phyloP scores from a whole-genome alignment of 2,329 filamentous ascomycete genomes.

The Colletotrichum sp. region DNA sequence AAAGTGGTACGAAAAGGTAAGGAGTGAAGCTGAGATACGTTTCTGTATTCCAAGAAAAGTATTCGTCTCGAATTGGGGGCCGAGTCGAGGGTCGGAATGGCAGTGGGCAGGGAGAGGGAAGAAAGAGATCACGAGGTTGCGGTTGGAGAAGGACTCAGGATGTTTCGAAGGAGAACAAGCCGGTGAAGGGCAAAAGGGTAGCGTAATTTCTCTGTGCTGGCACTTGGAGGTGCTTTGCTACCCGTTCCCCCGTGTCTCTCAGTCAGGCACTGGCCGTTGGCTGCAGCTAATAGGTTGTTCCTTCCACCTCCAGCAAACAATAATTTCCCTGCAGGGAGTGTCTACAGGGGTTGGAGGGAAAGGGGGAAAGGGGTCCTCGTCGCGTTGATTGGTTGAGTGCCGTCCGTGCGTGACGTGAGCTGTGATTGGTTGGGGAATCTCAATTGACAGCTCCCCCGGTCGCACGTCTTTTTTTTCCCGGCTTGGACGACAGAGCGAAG shows the following conservation, averaged over 20 bases:
- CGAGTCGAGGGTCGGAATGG: conserved; percentile 25
- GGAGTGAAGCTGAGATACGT: conserved; percentile 27
- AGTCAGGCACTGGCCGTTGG: conserved; percentile 20
- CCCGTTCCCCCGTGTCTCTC: conserved; percentile 14
- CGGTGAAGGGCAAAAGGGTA: conserved; percentile 21
- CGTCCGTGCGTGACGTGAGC: conserved; percentile 8
- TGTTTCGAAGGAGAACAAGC: conserved; percentile 23
- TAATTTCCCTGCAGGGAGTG: conserved; percentile 52
- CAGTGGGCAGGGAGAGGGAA: conserved; percentile 11
- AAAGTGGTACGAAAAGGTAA: conserved; percentile 34
- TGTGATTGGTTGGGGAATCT: conserved; percentile 22
- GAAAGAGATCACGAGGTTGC: conserved; percentile 20
- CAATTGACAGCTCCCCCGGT: conserved; percentile 14
- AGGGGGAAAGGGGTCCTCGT: conserved; percentile 35
- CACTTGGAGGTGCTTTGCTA: conserved; percentile 26
- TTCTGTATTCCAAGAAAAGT: conserved; percentile 41
- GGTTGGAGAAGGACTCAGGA: neutral
- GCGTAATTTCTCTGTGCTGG: conserved; percentile 40
- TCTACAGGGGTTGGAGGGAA: conserved; percentile 47
- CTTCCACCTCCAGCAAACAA: conserved; percentile 48
- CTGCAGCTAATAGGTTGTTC: conserved; percentile 25
- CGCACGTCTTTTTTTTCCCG: conserved; percentile 12
- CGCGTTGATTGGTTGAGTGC: conserved; percentile 8
- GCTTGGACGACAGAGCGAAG: neutral
- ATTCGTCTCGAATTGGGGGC: conserved; percentile 25